Base-by-base conservation (phyloP, 768 basidiomycete genomes). In the Chalciporus pseudorubinellus region DNA sequence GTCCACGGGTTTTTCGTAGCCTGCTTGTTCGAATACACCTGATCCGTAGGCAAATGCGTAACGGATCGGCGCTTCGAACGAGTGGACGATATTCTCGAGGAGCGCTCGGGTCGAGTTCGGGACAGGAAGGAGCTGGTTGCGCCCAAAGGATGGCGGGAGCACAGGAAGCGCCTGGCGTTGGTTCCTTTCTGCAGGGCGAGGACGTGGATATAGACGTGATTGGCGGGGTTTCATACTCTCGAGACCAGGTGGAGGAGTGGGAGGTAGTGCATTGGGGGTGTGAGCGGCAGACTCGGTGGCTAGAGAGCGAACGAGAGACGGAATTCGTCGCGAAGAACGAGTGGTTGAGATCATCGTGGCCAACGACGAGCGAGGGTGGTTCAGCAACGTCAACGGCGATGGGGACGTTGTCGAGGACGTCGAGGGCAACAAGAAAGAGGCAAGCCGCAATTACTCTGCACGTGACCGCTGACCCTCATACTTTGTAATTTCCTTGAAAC, bases 21-120 rank as follows among this genome's bases (percentile, higher is more conserved):
- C 91, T 48, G 86, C 85, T 70, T 99, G 97, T 62, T 90, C 83
- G 60, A 97, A 97, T 2, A 98, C 94, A 0, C 95, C 97, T 3
- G 89, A 92, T 12, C 97, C 97, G 65, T 98, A 99, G 0, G 97
- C 97, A 64, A 98, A 94, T 1, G 95, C 97, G 75, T 95, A 98
- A 19, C 95, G 85, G 44, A 98, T 89, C 10, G 95, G 95, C 0
- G 92, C 91, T 38, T 92, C 80, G 62, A 98, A 95, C 43, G 82
- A 77, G 13, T 74, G 73, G 29, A 97, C 85, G 50, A 98, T 85
- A 52, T 78, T 76, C 63, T 94, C 89, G 14, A 95, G 78, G 21
- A 92, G 73, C 3, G 87, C 84, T 4, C 91, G 81, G 3, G 87
- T 92, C 21, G 87, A 83, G 64, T 85, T 84, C 12, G 89, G 77